These are phyloP conservation scores for Backusella parvicylindrica DNA, from an alignment of 192 early-diverging fungal genomes.

Conservation along the genomic window DNA sequence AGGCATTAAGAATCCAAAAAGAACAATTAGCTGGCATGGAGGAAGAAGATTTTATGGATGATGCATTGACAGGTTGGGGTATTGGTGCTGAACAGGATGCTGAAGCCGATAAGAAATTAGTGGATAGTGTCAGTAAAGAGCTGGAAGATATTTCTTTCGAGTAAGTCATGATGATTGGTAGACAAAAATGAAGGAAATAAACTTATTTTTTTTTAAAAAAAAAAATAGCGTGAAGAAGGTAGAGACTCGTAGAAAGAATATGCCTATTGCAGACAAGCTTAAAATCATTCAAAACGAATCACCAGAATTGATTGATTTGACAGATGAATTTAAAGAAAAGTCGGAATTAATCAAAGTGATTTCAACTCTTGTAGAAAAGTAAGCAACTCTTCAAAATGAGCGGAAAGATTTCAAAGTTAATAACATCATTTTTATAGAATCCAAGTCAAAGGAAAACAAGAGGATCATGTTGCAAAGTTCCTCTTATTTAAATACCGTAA, in stretches of 20 bases:
- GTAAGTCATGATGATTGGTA: conserved; percentile 29
- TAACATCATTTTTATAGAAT: not conserved
- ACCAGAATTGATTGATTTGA: conserved; percentile 68
- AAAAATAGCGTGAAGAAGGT: conserved; percentile 2
- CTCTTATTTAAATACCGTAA: conserved; percentile 34
- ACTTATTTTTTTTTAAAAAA: too few relatives aligned
- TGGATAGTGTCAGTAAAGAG: conserved; percentile 49
- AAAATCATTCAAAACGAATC: conserved; percentile 68
- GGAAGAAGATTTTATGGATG: conserved; percentile 88
- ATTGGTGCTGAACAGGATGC: conserved; percentile 37
- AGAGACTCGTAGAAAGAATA: conserved; percentile 32
- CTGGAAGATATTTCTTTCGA: conserved; percentile 47
- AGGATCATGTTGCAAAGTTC: conserved; percentile 19
- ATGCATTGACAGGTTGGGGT: conserved; percentile 49
- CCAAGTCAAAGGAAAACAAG: not conserved
- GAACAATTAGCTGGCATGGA: conserved; percentile 71
- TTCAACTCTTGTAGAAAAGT: conserved; percentile 26
- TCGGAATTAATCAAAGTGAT: conserved; percentile 34
- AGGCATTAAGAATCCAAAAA: conserved; percentile 83
- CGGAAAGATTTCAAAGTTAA: not conserved
- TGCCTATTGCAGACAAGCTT: conserved; percentile 58
- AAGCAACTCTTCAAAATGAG: not conserved
- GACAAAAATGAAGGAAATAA: too few relatives aligned
- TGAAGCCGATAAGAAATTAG: conserved; percentile 43
- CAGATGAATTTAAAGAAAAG: conserved; percentile 59